These are phyloP conservation scores for Pythium oligandrum DNA, from an alignment of 352 stramenopile species.

Conservation along the genomic window DNA sequence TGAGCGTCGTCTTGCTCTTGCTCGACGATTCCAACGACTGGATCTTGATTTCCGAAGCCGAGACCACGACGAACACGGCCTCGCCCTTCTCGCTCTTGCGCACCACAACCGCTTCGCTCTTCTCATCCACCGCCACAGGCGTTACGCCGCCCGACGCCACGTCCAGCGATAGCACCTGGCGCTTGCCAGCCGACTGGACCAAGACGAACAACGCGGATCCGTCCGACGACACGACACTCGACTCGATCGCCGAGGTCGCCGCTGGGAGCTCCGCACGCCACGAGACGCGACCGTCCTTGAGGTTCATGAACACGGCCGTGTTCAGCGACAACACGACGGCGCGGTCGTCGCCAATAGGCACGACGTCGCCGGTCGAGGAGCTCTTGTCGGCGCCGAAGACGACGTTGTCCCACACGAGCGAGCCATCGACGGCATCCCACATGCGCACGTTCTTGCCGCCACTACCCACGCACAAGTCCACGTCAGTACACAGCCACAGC, in stretches of 20 bases:
- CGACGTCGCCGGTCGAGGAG: conserved; percentile 32
- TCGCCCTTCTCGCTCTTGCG: conserved; percentile 29
- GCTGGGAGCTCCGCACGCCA: conserved; percentile 31
- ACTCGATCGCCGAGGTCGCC: conserved; percentile 22
- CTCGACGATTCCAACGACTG: conserved; percentile 31
- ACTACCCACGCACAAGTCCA: conserved; percentile 17
- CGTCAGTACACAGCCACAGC: neutral
- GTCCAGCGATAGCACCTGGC: conserved; percentile 11
- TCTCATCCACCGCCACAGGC: neutral
- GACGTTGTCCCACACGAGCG: conserved; percentile 67
- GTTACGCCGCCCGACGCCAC: conserved; percentile 10
- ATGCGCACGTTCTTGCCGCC: conserved; percentile 52
- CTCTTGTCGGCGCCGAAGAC: conserved; percentile 18
- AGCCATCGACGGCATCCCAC: conserved; percentile 58
- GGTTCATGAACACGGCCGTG: conserved; percentile 39
- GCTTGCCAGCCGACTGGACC: neutral
- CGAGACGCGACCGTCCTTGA: conserved; percentile 53
- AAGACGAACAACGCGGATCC: conserved; percentile 46
- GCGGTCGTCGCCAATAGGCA: conserved; percentile 43
- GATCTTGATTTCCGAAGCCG: conserved; percentile 27
- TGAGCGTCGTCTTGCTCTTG: conserved; percentile 5
- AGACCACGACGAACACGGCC: conserved; percentile 23
- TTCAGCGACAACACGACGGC: conserved; percentile 41
- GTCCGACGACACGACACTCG: conserved; percentile 41
- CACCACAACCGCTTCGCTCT: conserved; percentile 17